Evolutionary conservation across 2,329 filamentous ascomycete genomes (phyloP), one percentile per base, ranked within the genome.

Genomic region (Penicillium sp.): DNA sequence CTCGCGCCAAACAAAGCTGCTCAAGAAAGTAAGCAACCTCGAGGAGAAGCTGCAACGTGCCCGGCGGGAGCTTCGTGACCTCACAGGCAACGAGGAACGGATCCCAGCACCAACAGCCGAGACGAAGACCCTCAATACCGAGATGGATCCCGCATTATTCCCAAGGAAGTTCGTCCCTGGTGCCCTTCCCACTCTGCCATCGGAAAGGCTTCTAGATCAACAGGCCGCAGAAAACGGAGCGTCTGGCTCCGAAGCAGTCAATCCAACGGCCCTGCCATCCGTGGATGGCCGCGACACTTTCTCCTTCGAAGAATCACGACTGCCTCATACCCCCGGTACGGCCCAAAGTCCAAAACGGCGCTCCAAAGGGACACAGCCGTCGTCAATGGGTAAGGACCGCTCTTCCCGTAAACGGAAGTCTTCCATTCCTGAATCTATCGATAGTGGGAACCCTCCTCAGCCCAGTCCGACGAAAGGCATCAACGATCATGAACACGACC

Each of bases 1-100:
- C 6, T 76, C 81, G 50, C 82, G 80, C 64, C 82, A 86, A 64
- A 76, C 80, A 57, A 85, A 84, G 60, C 73, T 87, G 33, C 75
- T 79, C 41, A 86, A 85, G 72, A 80, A 83, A 52, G 84, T 87
- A 31, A 86, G 83, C 62, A 80, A 86, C 62, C 77, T 87, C 13
- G 85, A 88, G 64, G 69, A 75, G 13, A 86, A 86, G 67, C 77
- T 87, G 31, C 75, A 82, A 17, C 77, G 78, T 37, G 84, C 84
- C 9, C 78, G 83, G 35, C 78, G 77, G 49, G 81, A 87, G 69
- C 77, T 87, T 25, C 75, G 78, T 33, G 73, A 80, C 6, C 75
- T 81, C 40, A 71, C 83, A 17, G 74, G 73, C 12, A 77, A 81
- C 38, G 64, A 69, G 59, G 70, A 67, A 35, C 62, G 58, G 17